Conservation (phyloP, 768 basidiomycete genomes). For the Tylopilus sp. region DNA sequence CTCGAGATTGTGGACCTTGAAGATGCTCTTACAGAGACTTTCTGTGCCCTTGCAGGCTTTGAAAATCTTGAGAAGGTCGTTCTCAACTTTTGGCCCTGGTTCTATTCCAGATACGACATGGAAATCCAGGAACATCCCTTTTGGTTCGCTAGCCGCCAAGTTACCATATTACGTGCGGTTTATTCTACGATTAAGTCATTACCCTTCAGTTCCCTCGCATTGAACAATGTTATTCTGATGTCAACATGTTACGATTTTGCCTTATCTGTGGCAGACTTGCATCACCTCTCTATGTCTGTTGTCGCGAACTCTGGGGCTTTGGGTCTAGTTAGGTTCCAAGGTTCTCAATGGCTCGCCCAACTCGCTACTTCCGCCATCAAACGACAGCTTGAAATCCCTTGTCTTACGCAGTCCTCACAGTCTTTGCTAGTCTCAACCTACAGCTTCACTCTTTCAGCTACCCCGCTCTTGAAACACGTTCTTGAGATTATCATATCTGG, state of each 20-base stretch:
- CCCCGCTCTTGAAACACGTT: constrained; percentile 25
- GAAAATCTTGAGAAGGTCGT: constrained; percentile 19
- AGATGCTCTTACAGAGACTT: constrained; percentile 26
- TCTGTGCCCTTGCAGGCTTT: constrained; percentile 19
- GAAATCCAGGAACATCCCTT: constrained; percentile 29
- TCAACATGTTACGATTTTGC: constrained; percentile 29
- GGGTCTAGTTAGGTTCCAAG: constrained; percentile 32
- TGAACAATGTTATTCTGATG: constrained; percentile 28
- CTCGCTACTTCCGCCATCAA: constrained; percentile 24
- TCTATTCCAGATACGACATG: constrained; percentile 18
- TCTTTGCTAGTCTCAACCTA: constrained; percentile 24
- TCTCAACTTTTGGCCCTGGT: constrained; percentile 33
- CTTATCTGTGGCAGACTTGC: constrained; percentile 19
- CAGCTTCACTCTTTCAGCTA: constrained; percentile 21
- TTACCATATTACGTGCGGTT: constrained; percentile 22
- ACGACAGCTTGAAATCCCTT: constrained; percentile 18
- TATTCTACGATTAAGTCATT: constrained; percentile 22
- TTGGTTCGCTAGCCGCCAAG: constrained; percentile 31
- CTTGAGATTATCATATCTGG: constrained; percentile 32
- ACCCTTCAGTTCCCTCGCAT: constrained; percentile 18
- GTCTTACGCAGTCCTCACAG: constrained; percentile 28
- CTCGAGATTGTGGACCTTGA: constrained; percentile 33
- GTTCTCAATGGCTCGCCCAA: constrained; percentile 24
- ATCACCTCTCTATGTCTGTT: constrained; percentile 30
- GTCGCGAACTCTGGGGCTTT: constrained; percentile 31